Percentiles rank a stretch among this genome's conserved stretches.
Conservation (phyloP, 176 grass and related monocot species). For the Phragmites australis region DNA sequence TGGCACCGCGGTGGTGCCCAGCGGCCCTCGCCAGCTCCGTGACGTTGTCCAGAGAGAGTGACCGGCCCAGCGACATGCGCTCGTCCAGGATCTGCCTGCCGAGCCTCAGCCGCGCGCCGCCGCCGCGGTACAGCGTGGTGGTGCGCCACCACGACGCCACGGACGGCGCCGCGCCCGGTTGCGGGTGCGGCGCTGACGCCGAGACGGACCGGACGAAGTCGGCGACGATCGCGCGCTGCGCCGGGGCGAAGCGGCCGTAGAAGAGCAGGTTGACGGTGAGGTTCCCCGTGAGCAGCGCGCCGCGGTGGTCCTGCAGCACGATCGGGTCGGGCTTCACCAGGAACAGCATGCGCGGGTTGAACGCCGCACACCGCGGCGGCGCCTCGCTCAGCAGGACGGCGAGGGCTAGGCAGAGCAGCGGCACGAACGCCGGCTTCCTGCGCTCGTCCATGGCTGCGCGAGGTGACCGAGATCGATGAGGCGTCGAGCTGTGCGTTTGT, state of each 20-base stretch:
- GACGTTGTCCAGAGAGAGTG: conserved; percentile 61
- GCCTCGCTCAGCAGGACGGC: neutral
- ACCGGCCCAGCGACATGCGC: conserved; percentile 50
- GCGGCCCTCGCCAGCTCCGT: conserved; percentile 39
- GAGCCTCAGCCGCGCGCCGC: conserved; percentile 42
- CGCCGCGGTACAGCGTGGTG: conserved; percentile 55
- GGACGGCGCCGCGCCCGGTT: conserved; percentile 2
- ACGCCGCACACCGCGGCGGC: conserved; percentile 32
- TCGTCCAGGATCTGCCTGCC: conserved; percentile 50
- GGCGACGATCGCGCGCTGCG: conserved; percentile 58
- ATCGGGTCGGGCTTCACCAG: conserved; percentile 65
- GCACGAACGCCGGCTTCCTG: neutral
- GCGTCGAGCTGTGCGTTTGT: neutral
- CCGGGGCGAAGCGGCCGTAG: conserved; percentile 66
- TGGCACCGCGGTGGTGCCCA: conserved; percentile 53
- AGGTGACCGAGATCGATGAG: neutral
- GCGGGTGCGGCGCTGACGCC: neutral
- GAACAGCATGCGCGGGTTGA: conserved; percentile 58
- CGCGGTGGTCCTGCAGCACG: conserved; percentile 67
- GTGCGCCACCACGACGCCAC: conserved; percentile 88
- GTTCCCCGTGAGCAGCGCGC: conserved; percentile 66
- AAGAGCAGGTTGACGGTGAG: conserved; percentile 69
- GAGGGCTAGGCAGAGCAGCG: conserved; percentile 22
- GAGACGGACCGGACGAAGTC: conserved; percentile 76
- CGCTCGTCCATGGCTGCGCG: conserved; percentile 1